Conservation (phyloP, 768 basidiomycete species). For the Pholiota molesta region DNA sequence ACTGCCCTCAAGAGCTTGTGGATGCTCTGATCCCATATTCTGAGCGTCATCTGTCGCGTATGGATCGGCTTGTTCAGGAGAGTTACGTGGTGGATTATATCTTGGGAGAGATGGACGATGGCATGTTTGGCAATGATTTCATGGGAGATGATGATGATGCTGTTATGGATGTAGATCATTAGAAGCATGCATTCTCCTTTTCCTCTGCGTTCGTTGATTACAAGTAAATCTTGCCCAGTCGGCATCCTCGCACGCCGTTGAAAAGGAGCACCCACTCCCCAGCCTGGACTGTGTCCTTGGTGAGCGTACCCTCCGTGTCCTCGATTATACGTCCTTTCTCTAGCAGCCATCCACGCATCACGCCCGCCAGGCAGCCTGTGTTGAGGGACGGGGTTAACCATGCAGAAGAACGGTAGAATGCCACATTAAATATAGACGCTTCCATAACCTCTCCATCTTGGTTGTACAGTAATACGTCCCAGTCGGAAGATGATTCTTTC, state of each 20-base stretch:
- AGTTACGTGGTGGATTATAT: conserved; percentile 95
- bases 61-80: conserved; percentile 89
- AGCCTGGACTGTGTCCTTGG: conserved; percentile 41
- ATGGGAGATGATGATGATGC: conserved; percentile 48
- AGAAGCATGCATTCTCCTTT: conserved; percentile 1
- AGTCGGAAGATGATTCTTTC: conserved; percentile 25
- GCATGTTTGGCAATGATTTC: conserved; percentile 56
- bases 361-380: conserved; percentile 74
- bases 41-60: conserved; percentile 84
- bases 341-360: conserved; percentile 70
- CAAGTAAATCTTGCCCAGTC: conserved; percentile 49
- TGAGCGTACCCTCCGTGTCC: conserved; percentile 45
- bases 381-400: conserved; percentile 71
- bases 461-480: conserved; percentile 73
- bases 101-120: conserved; percentile 85
- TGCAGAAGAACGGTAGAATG: conserved; percentile 53
- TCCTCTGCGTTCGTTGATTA: conserved; percentile 5
- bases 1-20: conserved; percentile 68
- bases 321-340: conserved; percentile 59
- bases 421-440: conserved; percentile 72
- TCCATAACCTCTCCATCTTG: conserved; percentile 55
- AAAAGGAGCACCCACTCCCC: conserved; percentile 73
- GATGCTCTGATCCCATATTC: conserved; percentile 93
- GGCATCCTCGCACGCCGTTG: conserved; percentile 75
- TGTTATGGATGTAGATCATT: conserved; percentile 44